Conservation (phyloP, 768 basidiomycete genomes). For the Lactarius evosmus region DNA sequence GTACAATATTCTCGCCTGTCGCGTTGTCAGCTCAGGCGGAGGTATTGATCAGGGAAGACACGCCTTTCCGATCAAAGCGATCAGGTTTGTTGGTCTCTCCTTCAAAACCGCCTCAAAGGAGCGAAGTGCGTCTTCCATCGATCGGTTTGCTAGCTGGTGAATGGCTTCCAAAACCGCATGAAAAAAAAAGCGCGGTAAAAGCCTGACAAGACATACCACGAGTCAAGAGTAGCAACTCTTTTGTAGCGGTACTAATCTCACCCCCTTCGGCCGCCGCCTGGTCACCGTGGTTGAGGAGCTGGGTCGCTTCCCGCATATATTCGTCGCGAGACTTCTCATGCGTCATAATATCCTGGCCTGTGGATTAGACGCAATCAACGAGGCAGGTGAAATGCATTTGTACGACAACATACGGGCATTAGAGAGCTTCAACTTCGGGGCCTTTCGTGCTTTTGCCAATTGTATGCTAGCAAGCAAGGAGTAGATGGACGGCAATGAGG, state of each 20-base stretch:
- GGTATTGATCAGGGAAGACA: slow-evolving; percentile 14
- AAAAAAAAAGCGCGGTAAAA: background rate
- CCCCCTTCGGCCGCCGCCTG: slow-evolving; percentile 55
- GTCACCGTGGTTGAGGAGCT: slow-evolving; percentile 58
- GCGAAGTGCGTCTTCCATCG: slow-evolving; percentile 77
- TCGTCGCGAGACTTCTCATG: slow-evolving; percentile 63
- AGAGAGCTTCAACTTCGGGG: slow-evolving; percentile 73
- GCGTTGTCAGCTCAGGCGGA: background rate
- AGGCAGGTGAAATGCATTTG: background rate
- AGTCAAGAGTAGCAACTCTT: slow-evolving; percentile 54
- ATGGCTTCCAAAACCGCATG: slow-evolving; percentile 51
- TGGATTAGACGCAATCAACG: slow-evolving; percentile 3
- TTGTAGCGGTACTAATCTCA: slow-evolving; percentile 51
- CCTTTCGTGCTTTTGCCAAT: slow-evolving; percentile 72
- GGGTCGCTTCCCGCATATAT: slow-evolving; percentile 66
- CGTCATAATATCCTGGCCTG: slow-evolving; percentile 64
- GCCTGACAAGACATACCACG: slow-evolving; percentile 47
- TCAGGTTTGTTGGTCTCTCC: slow-evolving; percentile 78
- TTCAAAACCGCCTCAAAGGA: slow-evolving; percentile 78
- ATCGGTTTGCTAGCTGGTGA: slow-evolving; percentile 73
- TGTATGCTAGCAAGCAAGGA: slow-evolving; percentile 83
- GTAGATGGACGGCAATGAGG: slow-evolving; percentile 68
- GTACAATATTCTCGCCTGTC: slow-evolving; percentile 81
- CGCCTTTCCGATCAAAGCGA: slow-evolving; percentile 86
- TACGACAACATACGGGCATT: slow-evolving; percentile 62